Evolutionary conservation across 1,284 basidiomycete genomes (phyloP).

Genomic region (Sutorius eximius): DNA sequence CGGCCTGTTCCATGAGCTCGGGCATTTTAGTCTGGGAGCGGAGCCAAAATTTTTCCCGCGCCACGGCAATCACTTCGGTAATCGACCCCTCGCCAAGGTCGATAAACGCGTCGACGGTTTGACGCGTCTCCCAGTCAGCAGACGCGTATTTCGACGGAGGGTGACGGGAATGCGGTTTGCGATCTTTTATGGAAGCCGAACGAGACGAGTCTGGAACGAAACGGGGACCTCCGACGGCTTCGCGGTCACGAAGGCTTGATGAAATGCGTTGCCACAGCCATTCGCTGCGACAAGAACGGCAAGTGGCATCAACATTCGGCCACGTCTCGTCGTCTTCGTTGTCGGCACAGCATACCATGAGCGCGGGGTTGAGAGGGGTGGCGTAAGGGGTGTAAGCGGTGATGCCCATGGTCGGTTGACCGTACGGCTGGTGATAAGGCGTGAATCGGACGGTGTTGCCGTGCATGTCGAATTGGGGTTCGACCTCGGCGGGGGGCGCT

Average conservation of each 20-base stretch:
- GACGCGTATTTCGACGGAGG: slow-evolving; percentile 36
- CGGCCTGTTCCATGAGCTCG: slow-evolving; percentile 63
- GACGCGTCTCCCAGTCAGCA: slow-evolving; percentile 67
- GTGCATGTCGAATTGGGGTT: slow-evolving; percentile 39
- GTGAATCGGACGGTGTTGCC: slow-evolving; percentile 33
- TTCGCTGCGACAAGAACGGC: slow-evolving; percentile 60
- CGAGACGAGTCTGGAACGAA: slow-evolving; percentile 32
- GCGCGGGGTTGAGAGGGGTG: slow-evolving; percentile 26
- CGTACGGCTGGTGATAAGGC: slow-evolving; percentile 35
- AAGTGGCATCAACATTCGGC: slow-evolving; percentile 64
- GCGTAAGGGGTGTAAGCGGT: slow-evolving; percentile 30
- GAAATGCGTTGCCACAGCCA: slow-evolving; percentile 59
- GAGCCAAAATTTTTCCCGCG: slow-evolving; percentile 70
- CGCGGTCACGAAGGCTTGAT: slow-evolving; percentile 48
- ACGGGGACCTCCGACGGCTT: slow-evolving; percentile 54
- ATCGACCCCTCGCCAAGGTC: slow-evolving; percentile 72
- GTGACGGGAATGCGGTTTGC: slow-evolving; percentile 21
- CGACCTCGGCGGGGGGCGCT: slow-evolving; percentile 44
- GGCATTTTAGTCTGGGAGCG: slow-evolving; percentile 59
- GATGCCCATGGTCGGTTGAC: slow-evolving; percentile 23
- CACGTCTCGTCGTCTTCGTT: slow-evolving; percentile 72
- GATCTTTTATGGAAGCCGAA: slow-evolving; percentile 16
- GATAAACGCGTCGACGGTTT: slow-evolving; percentile 61
- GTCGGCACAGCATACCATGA: slow-evolving; percentile 53
- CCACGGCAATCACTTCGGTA: slow-evolving; percentile 55